Conservation (phyloP, 345 rosid species). For the Acer campestre region DNA sequence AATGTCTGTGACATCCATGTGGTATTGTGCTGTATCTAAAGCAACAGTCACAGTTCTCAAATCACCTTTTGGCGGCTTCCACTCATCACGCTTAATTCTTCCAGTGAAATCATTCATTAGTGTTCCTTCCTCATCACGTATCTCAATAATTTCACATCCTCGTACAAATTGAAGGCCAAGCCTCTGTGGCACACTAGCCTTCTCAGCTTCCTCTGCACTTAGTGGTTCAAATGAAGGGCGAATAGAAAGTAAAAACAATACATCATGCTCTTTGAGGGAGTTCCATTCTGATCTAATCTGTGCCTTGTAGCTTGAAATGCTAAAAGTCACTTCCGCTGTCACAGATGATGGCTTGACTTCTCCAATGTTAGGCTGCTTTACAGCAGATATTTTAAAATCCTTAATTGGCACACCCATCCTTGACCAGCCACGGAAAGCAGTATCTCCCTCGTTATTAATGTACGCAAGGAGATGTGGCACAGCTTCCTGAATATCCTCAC, state of each 20-base stretch:
- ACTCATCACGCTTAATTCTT: constrained; percentile 88
- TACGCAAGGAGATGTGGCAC: constrained; percentile 91
- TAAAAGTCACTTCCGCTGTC: constrained; percentile 79
- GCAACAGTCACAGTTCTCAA: constrained; percentile 91
- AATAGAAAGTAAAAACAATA: constrained; percentile 83
- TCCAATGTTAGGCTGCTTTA: constrained; percentile 96
- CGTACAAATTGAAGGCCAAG: constrained; percentile 95
- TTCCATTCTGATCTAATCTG: constrained; percentile 96
- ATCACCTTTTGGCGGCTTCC: constrained; percentile 99
- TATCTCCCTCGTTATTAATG: constrained; percentile 83
- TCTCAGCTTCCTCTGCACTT: constrained; percentile 91
- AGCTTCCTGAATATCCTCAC: constrained; percentile 99
- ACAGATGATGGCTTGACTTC: constrained; percentile 97
- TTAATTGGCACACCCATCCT: constrained; percentile 95
- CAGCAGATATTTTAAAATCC: constrained; percentile 71
- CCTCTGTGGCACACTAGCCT: constrained; percentile 87
- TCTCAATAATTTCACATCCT: constrained; percentile 93
- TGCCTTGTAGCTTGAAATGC: constrained; percentile 86
- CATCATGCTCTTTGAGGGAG: constrained; percentile 98
- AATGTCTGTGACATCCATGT: constrained; percentile 91
- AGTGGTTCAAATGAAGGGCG: constrained; percentile 94
- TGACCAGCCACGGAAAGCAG: constrained; percentile 99
- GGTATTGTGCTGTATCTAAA: constrained; percentile 94
- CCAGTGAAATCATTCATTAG: constrained; percentile 99
- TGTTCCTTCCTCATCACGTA: constrained; percentile 89